phyloP scores from a whole-genome alignment of 768 basidiomycete genomes.

The Boletus eberwhitei region DNA sequence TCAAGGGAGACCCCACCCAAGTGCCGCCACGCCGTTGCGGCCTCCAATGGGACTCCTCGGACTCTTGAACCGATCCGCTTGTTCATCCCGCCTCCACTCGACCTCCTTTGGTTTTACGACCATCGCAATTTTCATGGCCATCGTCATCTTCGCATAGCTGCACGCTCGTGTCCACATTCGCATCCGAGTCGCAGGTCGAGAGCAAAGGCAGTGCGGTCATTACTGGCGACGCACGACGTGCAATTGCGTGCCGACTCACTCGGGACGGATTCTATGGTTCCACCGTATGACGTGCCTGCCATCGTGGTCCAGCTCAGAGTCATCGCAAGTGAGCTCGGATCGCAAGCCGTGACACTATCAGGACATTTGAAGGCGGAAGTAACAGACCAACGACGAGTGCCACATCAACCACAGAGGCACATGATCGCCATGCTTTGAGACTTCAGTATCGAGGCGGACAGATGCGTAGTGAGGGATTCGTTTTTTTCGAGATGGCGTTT shows the following conservation, averaged over 20 bases:
- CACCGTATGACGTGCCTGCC: background rate
- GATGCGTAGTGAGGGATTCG: background rate
- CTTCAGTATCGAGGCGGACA: background rate
- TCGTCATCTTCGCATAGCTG: background rate
- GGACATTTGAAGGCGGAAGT: background rate
- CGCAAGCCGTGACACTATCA: background rate
- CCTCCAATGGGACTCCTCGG: background rate
- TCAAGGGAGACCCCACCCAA: background rate
- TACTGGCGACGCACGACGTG: background rate
- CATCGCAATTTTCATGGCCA: too few relatives aligned
- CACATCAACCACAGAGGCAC: background rate
- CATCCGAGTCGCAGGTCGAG: background rate
- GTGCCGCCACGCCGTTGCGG: background rate
- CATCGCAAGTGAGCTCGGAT: background rate
- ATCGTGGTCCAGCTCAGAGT: background rate
- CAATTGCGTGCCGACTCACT: background rate
- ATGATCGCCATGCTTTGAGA: too few relatives aligned
- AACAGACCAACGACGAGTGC: background rate
- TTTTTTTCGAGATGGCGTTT: background rate
- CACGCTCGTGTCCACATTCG: too few relatives aligned
- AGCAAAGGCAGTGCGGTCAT: background rate
- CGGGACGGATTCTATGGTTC: background rate
- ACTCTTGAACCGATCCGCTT: constrained; percentile 1
- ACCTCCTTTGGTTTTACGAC: background rate
- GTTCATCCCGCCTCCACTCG: background rate